Base-by-base conservation (phyloP, 108 stramenopile genomes). In the Nitzschia sp. region DNA sequence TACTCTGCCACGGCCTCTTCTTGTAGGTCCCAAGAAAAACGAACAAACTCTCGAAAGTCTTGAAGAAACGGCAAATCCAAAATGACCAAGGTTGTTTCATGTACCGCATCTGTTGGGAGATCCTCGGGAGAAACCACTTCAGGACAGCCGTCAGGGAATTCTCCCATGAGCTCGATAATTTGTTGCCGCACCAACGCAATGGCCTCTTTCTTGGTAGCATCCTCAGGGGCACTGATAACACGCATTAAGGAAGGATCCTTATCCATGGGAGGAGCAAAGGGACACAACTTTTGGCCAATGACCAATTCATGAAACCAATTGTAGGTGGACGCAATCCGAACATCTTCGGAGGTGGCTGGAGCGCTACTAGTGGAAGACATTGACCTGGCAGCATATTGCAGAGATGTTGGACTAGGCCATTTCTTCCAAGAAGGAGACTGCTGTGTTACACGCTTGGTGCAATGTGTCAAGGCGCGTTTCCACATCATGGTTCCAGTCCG, bases 211-310 rank as follows among this genome's bases (percentile, higher is more conserved):
- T 22, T 41, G 22, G 26, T 56, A 6, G 52, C 53, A 21, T 26
- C 57, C 0, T 52, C 53, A 34, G 60, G 29, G 38, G 67, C 65
- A 42, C 41, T 12, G 21, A 64, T 57, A 10, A 79, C 68, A 2
- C 72, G 72, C 61, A 79, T 37, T 40, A 57, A 43, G 15, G 17
- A 14, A 29, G 58, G 46, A 17, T 62, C 15, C 25, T 29, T 39
- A 3, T 48, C 43, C 14, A 79, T 11, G 20, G 78, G 78, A 19
- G 78, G 69, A 22, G 78, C 78, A 65, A 79, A 79, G 7, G 78
- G 78, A 51, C 78, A 79, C 22, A 79, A 68, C 25, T 73, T 79
- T 70, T 79, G 39, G 8, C 68, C 72, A 43, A 79, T 63, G 9
- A 79, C 78, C 44, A 79, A 54, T 7, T 8, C 51, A 22, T 73